Evolutionary conservation across 352 stramenopile species (phyloP).

Genomic region (Globisporangium alternatum): DNA sequence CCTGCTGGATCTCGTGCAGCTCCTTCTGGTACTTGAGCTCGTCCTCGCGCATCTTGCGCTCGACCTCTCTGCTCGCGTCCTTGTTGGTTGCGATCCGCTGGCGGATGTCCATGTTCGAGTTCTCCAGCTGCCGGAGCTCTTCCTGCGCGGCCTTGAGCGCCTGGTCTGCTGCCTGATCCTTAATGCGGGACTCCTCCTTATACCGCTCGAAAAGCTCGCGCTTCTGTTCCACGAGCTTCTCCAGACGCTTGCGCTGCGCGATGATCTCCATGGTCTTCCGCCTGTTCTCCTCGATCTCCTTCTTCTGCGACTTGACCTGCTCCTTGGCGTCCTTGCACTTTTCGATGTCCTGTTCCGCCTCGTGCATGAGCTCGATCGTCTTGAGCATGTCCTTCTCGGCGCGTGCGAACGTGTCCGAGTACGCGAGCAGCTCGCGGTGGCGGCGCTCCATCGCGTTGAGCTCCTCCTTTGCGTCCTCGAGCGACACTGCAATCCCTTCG

Average conservation of each 20-base stretch:
- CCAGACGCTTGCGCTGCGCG: conserved; percentile 64
- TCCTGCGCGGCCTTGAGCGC: conserved; percentile 50
- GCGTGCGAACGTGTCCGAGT: conserved; percentile 65
- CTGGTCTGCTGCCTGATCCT: conserved; percentile 56
- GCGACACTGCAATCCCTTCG: conserved; percentile 38
- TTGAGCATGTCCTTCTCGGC: conserved; percentile 68
- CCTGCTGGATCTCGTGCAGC: conserved; percentile 59
- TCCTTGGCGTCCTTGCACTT: conserved; percentile 71
- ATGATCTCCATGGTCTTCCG: conserved; percentile 46
- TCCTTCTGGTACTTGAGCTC: conserved; percentile 64
- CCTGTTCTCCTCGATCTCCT: conserved; percentile 51
- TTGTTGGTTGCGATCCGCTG: conserved; percentile 52
- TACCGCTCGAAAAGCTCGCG: conserved; percentile 62
- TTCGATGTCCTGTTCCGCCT: conserved; percentile 61
- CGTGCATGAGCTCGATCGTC: conserved; percentile 57
- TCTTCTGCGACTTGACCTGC: conserved; percentile 54
- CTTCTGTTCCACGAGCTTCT: conserved; percentile 72
- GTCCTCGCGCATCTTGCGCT: conserved; percentile 65
- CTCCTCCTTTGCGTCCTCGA: conserved; percentile 74
- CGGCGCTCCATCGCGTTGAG: conserved; percentile 65
- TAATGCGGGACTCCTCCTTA: conserved; percentile 59
- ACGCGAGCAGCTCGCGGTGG: conserved; percentile 47
- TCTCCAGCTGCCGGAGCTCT: conserved; percentile 57
- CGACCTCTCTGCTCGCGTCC: conserved; percentile 52
- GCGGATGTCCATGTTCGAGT: conserved; percentile 38